These are phyloP conservation scores for Tylopilus rubrobrunneus DNA, from an alignment of 768 basidiomycete genomes.

Conservation along the genomic window DNA sequence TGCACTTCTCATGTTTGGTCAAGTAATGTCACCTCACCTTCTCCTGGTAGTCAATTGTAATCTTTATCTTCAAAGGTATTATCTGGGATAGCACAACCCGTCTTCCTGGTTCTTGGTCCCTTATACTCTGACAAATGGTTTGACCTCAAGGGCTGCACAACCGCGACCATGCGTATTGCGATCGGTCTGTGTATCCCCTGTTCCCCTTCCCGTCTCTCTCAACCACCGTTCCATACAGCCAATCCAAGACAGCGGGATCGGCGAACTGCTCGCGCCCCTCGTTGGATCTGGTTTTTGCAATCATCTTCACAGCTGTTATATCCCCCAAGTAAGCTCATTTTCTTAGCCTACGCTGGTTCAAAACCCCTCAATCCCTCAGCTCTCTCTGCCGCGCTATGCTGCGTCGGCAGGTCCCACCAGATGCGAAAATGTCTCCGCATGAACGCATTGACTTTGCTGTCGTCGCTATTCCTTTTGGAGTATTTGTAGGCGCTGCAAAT, in stretches of 20 bases:
- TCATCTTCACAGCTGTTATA: slow-evolving; percentile 59
- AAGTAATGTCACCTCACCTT: slow-evolving; percentile 22
- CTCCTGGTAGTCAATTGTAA: not conserved
- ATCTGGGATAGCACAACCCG: slow-evolving; percentile 60
- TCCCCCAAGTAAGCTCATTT: slow-evolving; percentile 63
- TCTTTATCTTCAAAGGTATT: slow-evolving; percentile 44
- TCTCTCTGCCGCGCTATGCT: slow-evolving; percentile 52
- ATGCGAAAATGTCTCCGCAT: slow-evolving; percentile 54
- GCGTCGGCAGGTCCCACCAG: slow-evolving; percentile 38
- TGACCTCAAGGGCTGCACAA: slow-evolving; percentile 68
- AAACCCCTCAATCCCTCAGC: slow-evolving; percentile 46
- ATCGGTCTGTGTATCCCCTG: slow-evolving; percentile 30
- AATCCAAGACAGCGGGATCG: slow-evolving; percentile 73
- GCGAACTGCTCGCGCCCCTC: slow-evolving; percentile 68
- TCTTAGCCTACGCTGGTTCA: slow-evolving; percentile 64
- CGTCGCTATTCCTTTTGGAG: slow-evolving; percentile 55
- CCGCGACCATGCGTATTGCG: slow-evolving; percentile 64
- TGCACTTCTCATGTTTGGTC: slow-evolving; percentile 33
- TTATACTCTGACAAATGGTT: slow-evolving; percentile 86
- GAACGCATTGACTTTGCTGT: slow-evolving; percentile 73
- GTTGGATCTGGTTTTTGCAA: slow-evolving; percentile 59
- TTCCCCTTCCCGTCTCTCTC: not conserved
- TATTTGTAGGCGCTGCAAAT: slow-evolving; percentile 61
- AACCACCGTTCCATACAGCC: slow-evolving; percentile 35
- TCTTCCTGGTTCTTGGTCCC: slow-evolving; percentile 75